phyloP scores from a whole-genome alignment of 2,329 filamentous ascomycete species.

The Nemania serpens region DNA sequence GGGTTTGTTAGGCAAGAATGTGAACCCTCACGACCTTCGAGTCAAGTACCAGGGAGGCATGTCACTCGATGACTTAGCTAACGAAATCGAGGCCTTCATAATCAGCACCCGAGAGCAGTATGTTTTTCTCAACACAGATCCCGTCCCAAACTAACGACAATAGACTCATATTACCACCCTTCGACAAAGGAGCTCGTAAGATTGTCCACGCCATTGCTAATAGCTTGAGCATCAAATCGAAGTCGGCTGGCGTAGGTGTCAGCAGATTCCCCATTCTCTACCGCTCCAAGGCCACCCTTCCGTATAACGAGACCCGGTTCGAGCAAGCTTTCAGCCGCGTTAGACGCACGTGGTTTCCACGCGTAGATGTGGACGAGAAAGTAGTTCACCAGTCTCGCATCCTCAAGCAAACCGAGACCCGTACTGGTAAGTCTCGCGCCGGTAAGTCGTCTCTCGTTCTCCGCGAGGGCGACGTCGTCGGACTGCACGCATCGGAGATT shows the following conservation, averaged over 20 bases:
- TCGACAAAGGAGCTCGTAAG: constrained; percentile 79
- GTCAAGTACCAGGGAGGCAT: constrained; percentile 77
- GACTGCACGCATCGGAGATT: constrained; percentile 81
- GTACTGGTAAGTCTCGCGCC: constrained; percentile 40
- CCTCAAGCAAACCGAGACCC: constrained; percentile 34
- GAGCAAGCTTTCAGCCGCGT: constrained; percentile 53
- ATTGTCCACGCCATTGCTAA: constrained; percentile 79
- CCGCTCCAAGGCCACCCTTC: constrained; percentile 70
- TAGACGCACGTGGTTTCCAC: constrained; percentile 59
- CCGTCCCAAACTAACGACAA: constrained; percentile 16
- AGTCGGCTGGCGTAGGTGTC: constrained; percentile 75
- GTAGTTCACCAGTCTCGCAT: constrained; percentile 36
- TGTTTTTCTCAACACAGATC: constrained; percentile 35
- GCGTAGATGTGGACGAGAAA: constrained; percentile 49
- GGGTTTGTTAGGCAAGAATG: constrained; percentile 66
- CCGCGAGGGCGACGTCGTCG: constrained; percentile 85
- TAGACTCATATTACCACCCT: constrained; percentile 78
- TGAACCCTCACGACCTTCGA: constrained; percentile 62
- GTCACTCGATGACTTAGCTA: constrained; percentile 69
- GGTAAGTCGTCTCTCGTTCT: constrained; percentile 57
- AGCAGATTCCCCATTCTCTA: constrained; percentile 77
- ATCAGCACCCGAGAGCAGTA: constrained; percentile 66
- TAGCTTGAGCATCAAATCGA: constrained; percentile 78
- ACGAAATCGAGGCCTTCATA: constrained; percentile 75
- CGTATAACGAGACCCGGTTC: constrained; percentile 63